These are phyloP conservation scores for Termitomyces sp. DNA, from an alignment of 768 basidiomycete species.

Conservation along the genomic window DNA sequence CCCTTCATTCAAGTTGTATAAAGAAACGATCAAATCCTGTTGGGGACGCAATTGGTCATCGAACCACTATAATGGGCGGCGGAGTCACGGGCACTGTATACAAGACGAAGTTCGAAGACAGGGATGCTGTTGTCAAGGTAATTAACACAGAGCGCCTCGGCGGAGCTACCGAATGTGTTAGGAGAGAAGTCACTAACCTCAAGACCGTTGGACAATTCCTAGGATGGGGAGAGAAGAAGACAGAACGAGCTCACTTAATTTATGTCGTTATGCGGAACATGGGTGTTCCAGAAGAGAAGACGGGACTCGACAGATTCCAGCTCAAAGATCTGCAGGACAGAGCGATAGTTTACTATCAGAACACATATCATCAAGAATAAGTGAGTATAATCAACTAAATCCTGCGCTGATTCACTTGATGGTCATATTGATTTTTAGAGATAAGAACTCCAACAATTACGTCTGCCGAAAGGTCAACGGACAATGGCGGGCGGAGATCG, in stretches of 20 bases:
- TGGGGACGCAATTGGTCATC: neutral
- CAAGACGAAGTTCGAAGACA: neutral
- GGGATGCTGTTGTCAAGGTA: neutral
- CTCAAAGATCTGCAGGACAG: neutral
- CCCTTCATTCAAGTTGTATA: neutral
- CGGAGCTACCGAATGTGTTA: neutral
- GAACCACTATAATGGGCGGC: neutral
- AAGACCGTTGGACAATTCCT: neutral
- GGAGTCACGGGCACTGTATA: neutral
- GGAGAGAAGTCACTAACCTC: neutral
- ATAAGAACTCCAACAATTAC: neutral
- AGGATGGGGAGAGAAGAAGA: constrained; percentile 5
- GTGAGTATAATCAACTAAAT: neutral
- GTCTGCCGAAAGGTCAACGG: constrained; percentile 1
- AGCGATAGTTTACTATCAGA: neutral
- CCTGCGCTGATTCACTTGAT: neutral
- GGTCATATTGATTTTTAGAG: neutral
- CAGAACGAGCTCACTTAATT: neutral
- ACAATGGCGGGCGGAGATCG: constrained; percentile 6
- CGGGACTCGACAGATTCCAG: neutral
- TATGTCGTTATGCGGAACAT: constrained; percentile 5
- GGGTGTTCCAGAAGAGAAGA: neutral
- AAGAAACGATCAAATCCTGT: neutral
- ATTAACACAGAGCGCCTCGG: neutral
- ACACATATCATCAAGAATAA: constrained; percentile 5